These are phyloP conservation scores for Dothiorella sarmentorum DNA, from an alignment of 2,329 filamentous ascomycete species.

Conservation along the genomic window DNA sequence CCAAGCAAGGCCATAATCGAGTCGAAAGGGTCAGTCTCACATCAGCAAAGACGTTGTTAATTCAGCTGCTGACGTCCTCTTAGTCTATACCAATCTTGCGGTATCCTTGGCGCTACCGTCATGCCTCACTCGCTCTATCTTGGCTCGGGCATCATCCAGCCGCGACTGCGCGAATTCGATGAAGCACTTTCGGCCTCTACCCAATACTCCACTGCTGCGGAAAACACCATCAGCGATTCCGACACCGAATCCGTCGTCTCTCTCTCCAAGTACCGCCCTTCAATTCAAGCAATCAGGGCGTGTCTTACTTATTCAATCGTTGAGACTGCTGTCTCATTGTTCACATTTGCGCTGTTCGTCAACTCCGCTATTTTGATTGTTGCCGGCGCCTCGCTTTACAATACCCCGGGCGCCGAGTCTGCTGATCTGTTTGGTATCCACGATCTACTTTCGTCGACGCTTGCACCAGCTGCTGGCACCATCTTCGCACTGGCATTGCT, in stretches of 20 bases:
- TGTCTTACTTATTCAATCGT: slow-evolving; percentile 71
- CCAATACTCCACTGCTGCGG: slow-evolving; percentile 9
- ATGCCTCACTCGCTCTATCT: slow-evolving; percentile 61
- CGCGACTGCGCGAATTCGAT: slow-evolving; percentile 42
- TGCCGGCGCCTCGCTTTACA: slow-evolving; percentile 66
- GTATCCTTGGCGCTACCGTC: slow-evolving; percentile 71
- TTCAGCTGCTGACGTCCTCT: slow-evolving; percentile 15
- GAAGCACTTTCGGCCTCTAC: slow-evolving; percentile 16
- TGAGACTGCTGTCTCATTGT: slow-evolving; percentile 69
- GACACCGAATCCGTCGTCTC: slow-evolving; percentile 42
- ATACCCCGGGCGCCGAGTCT: slow-evolving; percentile 52
- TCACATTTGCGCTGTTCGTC: slow-evolving; percentile 80
- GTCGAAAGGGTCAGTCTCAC: slow-evolving; percentile 46
- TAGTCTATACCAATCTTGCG: slow-evolving; percentile 61
- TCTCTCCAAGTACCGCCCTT: slow-evolving; percentile 65
- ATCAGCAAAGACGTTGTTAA: background rate
- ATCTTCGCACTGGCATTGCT: slow-evolving; percentile 81
- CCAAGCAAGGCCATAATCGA: slow-evolving; percentile 52
- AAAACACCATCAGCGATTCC: slow-evolving; percentile 22
- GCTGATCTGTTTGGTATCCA: slow-evolving; percentile 86
- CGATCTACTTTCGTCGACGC: slow-evolving; percentile 61
- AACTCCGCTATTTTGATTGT: slow-evolving; percentile 81
- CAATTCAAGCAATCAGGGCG: slow-evolving; percentile 66
- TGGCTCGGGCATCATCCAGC: slow-evolving; percentile 55
- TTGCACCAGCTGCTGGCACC: slow-evolving; percentile 73